Evolutionary conservation across 257 asterid genomes (phyloP), one percentile per base, ranked within the genome.

Genomic region (Ocimum tenuiflorum): DNA sequence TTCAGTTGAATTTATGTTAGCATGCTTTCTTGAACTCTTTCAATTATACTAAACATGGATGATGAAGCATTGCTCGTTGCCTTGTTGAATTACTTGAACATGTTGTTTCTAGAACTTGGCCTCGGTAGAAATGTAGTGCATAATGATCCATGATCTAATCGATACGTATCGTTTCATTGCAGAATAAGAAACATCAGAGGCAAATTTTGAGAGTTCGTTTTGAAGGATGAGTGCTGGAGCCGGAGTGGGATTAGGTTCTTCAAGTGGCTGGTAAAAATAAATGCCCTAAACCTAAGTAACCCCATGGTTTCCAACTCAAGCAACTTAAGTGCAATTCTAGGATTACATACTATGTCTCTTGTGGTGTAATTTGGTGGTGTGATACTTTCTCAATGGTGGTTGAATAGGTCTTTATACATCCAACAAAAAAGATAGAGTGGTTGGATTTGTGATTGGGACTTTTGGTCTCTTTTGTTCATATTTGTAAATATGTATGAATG

Each of bases 231-330:
- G 18, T 43, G 69, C 70, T 69, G 84, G 81, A 79, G 71, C 73
- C 65, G 63, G 23, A 63, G 74, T 35, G 89, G 88, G 88, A 79
- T 72, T 65, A 69, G 82, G 96, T 77, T 83, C 62, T 81, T 70
- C 71, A 77, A 79, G 92, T 75, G 95, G 83, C 83, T 80, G 78
- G 64, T 76, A 78, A 79, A 27, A 68, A 81, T 27, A 27, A 27
- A 27, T 27, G 31, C 31, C 31, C 31, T 27, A 27, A 27, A 27
- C 31, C 91, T 38, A 75, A 81, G 82, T 80, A 75, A 82, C 81
- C 89, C 83, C 66, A 65, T 72, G 78, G 76, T 48, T 60, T 73
- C 73, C 80, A 63, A 27, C 31, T 27, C 31, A 27, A 27, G 31
- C 31, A 27, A 27, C 4, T 27, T 27, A 27, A 27, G 31, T 27